Evolutionary conservation across 1,139 yeast species (phyloP).

Genomic region (Sugiyamaella sp.): DNA sequence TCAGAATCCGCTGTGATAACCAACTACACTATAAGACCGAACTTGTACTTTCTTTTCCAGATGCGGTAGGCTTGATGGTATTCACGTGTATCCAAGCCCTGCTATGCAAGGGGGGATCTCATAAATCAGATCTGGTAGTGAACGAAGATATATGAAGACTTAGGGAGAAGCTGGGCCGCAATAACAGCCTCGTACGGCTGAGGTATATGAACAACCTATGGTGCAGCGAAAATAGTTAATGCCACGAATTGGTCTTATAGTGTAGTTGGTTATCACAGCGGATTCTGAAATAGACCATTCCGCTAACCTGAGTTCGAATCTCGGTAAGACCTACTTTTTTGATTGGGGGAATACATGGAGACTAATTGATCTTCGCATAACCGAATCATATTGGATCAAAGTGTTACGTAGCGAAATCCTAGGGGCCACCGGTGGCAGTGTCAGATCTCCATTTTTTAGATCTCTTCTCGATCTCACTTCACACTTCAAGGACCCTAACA

Average conservation of each 20-base stretch:
- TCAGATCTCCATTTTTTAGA: background rate
- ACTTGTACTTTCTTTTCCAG: background rate
- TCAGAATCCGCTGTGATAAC: constrained; percentile 23
- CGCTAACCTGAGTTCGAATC: constrained; percentile 21
- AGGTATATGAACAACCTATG: background rate
- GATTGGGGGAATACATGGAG: too few species aligned
- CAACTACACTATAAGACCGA: constrained; percentile 21
- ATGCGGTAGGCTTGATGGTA: too few species aligned
- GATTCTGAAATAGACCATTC: constrained; percentile 19
- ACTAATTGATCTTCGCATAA: too few species aligned
- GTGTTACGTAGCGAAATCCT: background rate
- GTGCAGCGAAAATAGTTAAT: background rate
- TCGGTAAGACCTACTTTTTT: constrained; percentile 18
- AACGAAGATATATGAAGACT: too few species aligned
- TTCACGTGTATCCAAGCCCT: too few species aligned
- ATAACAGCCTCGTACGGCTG: too few species aligned
- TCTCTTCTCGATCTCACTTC: background rate
- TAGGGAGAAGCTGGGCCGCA: too few species aligned
- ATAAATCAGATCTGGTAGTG: too few species aligned
- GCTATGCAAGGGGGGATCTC: too few species aligned
- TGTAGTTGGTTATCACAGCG: constrained; percentile 22
- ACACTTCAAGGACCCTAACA: constrained; percentile 6
- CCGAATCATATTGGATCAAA: background rate
- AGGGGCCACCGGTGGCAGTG: background rate
- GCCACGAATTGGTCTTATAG: constrained; percentile 14